Conservation (phyloP, 305 asterid species). For the Solanum hybrid region DNA sequence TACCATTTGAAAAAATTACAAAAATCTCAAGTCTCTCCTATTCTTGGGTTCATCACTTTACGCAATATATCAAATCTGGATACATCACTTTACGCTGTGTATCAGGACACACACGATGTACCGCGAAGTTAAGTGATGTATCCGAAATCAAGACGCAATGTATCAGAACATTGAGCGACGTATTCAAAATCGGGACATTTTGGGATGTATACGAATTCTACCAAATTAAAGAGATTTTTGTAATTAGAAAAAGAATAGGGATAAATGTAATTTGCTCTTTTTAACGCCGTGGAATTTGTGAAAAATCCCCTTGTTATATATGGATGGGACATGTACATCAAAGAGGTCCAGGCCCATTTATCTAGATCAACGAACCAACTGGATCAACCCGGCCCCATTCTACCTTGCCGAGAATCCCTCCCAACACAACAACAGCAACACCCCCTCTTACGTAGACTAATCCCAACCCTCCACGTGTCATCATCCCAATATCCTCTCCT, state of each 20-base stretch:
- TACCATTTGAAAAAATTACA: too few relatives aligned
- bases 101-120: too few relatives aligned
- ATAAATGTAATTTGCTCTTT: too few relatives aligned
- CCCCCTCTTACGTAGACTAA: background rate
- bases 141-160: fast-evolving
- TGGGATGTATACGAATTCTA: background rate
- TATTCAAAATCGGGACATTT: fast-evolving
- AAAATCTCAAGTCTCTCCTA: background rate
- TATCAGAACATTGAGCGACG: too few relatives aligned
- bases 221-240: background rate
- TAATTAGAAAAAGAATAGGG: background rate
- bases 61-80: too few relatives aligned
- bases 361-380: constrained; percentile 9
- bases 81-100: too few relatives aligned
- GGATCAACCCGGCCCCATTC: background rate
- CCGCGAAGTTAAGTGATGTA: fast-evolving
- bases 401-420: background rate
- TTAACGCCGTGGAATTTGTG: background rate
- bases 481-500: constrained; percentile 11
- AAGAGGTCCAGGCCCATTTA: constrained; percentile 33
- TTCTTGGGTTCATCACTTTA: background rate
- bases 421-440: constrained; percentile 3
- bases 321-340: constrained; percentile 68
- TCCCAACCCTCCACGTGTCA: constrained; percentile 17
- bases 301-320: background rate